Base-by-base conservation (phyloP, 225 moss, liverwort and hornwort genomes). In the Takakia lepidozioides region DNA sequence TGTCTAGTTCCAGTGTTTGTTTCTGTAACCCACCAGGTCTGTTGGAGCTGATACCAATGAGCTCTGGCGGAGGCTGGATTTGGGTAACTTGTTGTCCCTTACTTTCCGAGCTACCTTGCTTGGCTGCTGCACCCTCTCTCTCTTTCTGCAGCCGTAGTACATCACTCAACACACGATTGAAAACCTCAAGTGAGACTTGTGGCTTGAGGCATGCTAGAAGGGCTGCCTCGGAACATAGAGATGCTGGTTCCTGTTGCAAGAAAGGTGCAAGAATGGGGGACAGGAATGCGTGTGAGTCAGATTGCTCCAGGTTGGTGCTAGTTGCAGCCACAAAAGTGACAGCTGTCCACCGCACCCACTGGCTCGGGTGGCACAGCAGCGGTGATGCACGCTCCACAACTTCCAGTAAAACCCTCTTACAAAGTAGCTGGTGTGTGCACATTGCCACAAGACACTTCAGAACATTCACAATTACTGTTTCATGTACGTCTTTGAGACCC, bases 401-500 rank as follows among this genome's bases (percentile, higher is more conserved):
- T 75, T 76, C 91, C 20, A 98, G 65, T 20, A 91, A 56, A 51
- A 98, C 75, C 62, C 87, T 69, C 38, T 98, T 98, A 26, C 87
- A 80, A 56, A 98, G 62, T 38, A 91, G 67, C 47, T 74, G 85
- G 65, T 85, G 85, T 19, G 84, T 74, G 62, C 98, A 91, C 36
- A 98, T 80, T 51, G 87, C 91, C 38, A 87, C 85, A 10, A 98
- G 69, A 61, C 98, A 98, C 56, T 98, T 87, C 46, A 83, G 67
- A 18, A 85, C 87, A 67, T 98, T 91, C 13, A 98, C 91, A 28
- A 98, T 87, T 25, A 98, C 98, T 19, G 91, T 98, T 75, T 98
- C 98, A 60, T 98, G 91, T 43, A 98, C 91, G 52, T 98, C 98
- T 72, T 85, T 98, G 21, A 98, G 87, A 28, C 91, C 98, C 63